phyloP scores from a whole-genome alignment of 345 rosid species.

The Salix dunnii region DNA sequence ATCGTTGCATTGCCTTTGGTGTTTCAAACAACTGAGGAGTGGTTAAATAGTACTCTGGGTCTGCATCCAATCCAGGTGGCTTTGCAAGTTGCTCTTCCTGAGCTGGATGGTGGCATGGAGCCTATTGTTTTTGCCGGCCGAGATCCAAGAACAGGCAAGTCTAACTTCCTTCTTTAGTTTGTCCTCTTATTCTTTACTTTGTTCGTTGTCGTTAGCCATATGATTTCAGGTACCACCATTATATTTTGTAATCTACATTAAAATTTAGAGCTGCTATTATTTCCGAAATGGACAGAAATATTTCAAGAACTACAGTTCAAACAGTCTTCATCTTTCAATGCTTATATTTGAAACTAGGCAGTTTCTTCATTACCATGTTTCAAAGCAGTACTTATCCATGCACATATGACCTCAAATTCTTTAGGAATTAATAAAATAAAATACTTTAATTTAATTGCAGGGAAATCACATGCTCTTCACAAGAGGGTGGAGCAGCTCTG shows the following conservation, averaged over 20 bases:
- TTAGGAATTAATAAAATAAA: neutral
- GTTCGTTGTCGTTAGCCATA: neutral
- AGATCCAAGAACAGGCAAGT: constrained; percentile 90
- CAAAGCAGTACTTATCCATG: neutral
- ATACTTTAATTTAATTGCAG: constrained; percentile 37
- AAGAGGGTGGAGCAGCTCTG: constrained; percentile 99
- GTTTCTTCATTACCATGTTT: constrained; percentile 4
- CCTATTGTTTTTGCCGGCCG: constrained; percentile 97
- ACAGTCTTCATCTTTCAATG: neutral
- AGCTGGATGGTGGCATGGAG: constrained; percentile 98
- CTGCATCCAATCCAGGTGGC: constrained; percentile 99
- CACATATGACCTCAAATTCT: neutral
- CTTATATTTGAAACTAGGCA: neutral
- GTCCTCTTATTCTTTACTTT: neutral
- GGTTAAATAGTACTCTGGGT: constrained; percentile 92
- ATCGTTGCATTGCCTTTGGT: constrained; percentile 89
- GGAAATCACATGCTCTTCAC: constrained; percentile 98
- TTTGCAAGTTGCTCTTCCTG: constrained; percentile 95
- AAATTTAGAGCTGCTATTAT: neutral
- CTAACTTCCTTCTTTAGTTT: neutral
- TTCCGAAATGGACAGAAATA: neutral
- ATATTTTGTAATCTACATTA: neutral
- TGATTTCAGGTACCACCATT: neutral
- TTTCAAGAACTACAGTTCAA: neutral
- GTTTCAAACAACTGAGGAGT: constrained; percentile 97